Base-by-base conservation (phyloP, 2,329 filamentous ascomycete species). In the Allantophomopsis cytisporea region DNA sequence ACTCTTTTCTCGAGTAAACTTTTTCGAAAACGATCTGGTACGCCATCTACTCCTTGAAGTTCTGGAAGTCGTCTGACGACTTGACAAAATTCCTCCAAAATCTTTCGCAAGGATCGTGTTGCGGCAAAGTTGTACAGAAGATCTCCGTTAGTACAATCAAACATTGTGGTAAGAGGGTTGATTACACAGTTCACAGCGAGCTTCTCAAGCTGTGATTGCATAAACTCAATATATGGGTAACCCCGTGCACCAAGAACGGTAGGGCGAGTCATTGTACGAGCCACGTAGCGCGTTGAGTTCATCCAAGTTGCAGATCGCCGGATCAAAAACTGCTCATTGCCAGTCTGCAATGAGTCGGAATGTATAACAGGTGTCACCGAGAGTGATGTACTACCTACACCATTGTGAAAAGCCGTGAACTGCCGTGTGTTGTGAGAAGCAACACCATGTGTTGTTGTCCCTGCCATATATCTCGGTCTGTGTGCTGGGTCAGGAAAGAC, bases 41-140 rank as follows among this genome's bases (percentile, higher is more conserved):
- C 7, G n/a, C 31, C 31, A 34, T 34, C 31, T 78, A 69, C 4
- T 66, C 65, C 41, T 71, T 67, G 3, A 83, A 64, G 31, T 56
- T 96, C 89, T 0, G 88, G 88, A 34, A 96, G 63, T 3, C 67
- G 65, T 30, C 71, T 69, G 31, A 94, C 71, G 35, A 96, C 80
- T 2, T 70, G 60, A 5, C 75, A 71, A 7, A 88, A 80, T 58
- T 98, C 91, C 10, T 70, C 64, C 2, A 94, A 62, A 3, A 96
- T 68, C 23, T 79, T 62, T 33, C 80, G 69, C 60, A 89, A 81
- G 34, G 83, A 68, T 32, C 70, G 66, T 13, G 73, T 73, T 0
- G 83, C 68, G 31, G 73, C 64, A 44, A 66, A 68, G 58, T 88
- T 88, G 50, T 72, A 69, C 7, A 82, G 60, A 1, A 96, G 59